Conservation (phyloP, 257 asterid species). For the Osmanthus fragrans region DNA sequence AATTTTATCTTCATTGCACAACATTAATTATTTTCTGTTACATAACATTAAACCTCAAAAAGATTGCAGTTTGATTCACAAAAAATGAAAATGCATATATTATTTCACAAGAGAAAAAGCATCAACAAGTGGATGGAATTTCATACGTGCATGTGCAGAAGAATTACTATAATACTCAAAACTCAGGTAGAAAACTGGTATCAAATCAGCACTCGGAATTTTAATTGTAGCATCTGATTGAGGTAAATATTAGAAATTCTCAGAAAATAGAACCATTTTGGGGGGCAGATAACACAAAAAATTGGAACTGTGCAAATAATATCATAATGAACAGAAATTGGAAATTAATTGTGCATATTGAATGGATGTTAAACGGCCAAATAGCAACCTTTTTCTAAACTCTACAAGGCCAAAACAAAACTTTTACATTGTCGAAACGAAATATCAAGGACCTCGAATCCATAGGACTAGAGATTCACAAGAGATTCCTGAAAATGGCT, state of each 20-base stretch:
- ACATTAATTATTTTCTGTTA: neutral
- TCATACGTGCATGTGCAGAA: too few relatives aligned
- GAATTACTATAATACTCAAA: too few relatives aligned
- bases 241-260: too few relatives aligned
- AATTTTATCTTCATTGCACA: neutral
- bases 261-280: neutral
- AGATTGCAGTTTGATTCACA: neutral
- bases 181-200: too few relatives aligned
- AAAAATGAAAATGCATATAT: neutral
- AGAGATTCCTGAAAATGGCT: neutral
- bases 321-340: slow-evolving; percentile 4
- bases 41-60: neutral
- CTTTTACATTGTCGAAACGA: slow-evolving; percentile 23
- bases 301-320: neutral
- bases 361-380: slow-evolving; percentile 22
- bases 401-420: slow-evolving; percentile 24
- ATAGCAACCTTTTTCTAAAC: slow-evolving; percentile 20
- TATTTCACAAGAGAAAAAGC: too few relatives aligned
- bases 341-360: slow-evolving; percentile 34
- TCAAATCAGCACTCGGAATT: neutral
- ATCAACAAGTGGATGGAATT: too few relatives aligned
- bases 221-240: neutral
- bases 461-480: neutral
- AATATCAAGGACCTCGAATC: slow-evolving; percentile 22
- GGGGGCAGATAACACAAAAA: neutral